A percentile compares a stretch with the other conserved stretches of the same genome.
Evolutionary conservation across 169 alveolate species (phyloP).

Genomic region (Eimeria brunetti): DNA sequence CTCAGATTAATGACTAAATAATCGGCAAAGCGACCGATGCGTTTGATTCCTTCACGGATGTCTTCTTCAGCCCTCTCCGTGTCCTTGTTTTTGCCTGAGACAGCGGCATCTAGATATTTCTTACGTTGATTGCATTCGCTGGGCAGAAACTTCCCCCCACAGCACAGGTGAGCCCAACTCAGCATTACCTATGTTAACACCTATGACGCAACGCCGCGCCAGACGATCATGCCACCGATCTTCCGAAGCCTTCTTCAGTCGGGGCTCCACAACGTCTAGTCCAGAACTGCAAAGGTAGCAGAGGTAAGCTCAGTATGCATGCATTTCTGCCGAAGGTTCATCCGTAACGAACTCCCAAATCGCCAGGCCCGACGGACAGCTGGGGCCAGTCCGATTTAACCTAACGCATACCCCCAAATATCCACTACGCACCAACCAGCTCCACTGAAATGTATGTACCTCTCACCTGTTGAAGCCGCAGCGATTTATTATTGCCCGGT

Average conservation of each 20-base stretch:
- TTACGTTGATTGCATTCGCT: neutral
- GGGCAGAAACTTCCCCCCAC: neutral
- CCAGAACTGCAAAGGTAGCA: slow-evolving; percentile 84
- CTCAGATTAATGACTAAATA: slow-evolving; percentile 90
- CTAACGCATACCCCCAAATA: neutral
- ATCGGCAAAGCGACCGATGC: slow-evolving; percentile 89
- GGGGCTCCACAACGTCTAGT: slow-evolving; percentile 85
- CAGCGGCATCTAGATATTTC: neutral
- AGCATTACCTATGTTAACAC: slow-evolving; percentile 89
- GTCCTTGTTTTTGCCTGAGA: slow-evolving; percentile 85
- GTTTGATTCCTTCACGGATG: slow-evolving; percentile 81
- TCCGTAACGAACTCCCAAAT: neutral
- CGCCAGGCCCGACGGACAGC: neutral
- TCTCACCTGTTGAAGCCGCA: slow-evolving; percentile 90
- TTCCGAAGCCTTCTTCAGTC: slow-evolving; percentile 84
- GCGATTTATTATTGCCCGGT: slow-evolving; percentile 88
- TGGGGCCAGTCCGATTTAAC: neutral
- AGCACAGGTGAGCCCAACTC: neutral
- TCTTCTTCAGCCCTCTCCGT: slow-evolving; percentile 86
- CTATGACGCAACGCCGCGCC: slow-evolving; percentile 86
- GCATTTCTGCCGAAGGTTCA: neutral
- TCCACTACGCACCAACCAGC: neutral
- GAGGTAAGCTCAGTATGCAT: neutral
- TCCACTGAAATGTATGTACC: neutral
- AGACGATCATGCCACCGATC: slow-evolving; percentile 86